Conservation (phyloP, 2,329 filamentous ascomycete genomes). For the Aspergillus vadensis region DNA sequence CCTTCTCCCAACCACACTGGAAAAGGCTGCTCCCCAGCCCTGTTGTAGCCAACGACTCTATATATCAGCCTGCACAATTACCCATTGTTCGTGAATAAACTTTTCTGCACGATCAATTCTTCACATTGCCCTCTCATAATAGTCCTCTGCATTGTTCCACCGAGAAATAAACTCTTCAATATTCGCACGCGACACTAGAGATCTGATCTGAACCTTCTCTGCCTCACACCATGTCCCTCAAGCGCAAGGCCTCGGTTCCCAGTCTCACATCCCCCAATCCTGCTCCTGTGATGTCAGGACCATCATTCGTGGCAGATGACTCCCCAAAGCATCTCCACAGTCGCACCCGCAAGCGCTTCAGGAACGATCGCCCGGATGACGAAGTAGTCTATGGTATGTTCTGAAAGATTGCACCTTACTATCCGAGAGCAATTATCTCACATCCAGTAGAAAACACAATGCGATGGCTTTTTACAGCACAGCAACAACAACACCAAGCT, state of each 20-base stretch:
- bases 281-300: constrained; percentile 25
- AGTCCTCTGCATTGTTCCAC: not conserved
- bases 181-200: not conserved
- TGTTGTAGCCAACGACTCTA: constrained; percentile 1
- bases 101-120: not conserved
- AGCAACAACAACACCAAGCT: constrained; percentile 31
- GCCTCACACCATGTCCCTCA: constrained; percentile 53
- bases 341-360: constrained; percentile 61
- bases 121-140: not conserved
- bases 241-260: constrained; percentile 61
- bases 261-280: constrained; percentile 44
- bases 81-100: not conserved
- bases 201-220: not conserved
- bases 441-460: constrained; percentile 43
- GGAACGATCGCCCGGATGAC: constrained; percentile 61
- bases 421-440: constrained; percentile 18
- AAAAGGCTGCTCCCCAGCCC: constrained; percentile 13
- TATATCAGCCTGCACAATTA: not conserved
- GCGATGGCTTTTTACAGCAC: constrained; percentile 45
- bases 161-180: not conserved
- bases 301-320: constrained; percentile 34
- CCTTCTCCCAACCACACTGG: constrained; percentile 17
- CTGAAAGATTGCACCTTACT: not conserved
- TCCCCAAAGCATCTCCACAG: constrained; percentile 52
- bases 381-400: constrained; percentile 56